Evolutionary conservation across 2,329 filamentous ascomycete species (phyloP).

Genomic region (Aspergillus pseudonomiae): DNA sequence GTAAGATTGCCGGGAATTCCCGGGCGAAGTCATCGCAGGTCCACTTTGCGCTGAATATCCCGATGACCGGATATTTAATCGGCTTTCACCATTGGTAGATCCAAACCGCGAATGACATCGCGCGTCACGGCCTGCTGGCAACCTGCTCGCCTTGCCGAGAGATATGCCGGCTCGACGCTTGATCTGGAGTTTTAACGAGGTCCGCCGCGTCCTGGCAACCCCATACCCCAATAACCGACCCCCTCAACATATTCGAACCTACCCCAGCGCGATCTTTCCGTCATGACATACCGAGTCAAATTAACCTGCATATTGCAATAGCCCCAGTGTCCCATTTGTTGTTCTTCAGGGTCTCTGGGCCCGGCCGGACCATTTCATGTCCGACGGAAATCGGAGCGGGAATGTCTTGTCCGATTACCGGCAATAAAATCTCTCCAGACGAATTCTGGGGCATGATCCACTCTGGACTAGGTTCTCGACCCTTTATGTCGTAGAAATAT

Average conservation of each 20-base stretch:
- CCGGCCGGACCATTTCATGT: background rate
- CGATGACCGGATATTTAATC: conserved; percentile 11
- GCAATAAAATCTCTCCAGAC: background rate
- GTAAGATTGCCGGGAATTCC: background rate
- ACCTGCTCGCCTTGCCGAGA: background rate
- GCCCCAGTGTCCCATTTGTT: background rate
- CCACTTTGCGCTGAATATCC: background rate
- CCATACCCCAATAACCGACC: background rate
- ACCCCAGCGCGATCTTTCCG: background rate
- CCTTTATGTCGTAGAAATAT: background rate
- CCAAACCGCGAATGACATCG: background rate
- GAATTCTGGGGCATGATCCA: background rate
- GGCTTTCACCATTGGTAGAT: background rate
- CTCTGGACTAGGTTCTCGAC: background rate
- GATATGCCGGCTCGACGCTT: background rate
- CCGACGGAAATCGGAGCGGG: background rate
- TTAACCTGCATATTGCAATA: background rate
- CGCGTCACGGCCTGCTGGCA: no score
- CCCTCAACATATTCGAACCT: background rate
- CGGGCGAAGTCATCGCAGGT: conserved; percentile 21
- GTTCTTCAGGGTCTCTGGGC: background rate
- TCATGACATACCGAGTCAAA: background rate
- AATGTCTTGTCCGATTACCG: background rate
- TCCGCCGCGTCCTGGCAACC: background rate
- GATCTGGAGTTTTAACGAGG: background rate